Base-by-base conservation (phyloP, 768 basidiomycete species). In the Podaxis sp. region DNA sequence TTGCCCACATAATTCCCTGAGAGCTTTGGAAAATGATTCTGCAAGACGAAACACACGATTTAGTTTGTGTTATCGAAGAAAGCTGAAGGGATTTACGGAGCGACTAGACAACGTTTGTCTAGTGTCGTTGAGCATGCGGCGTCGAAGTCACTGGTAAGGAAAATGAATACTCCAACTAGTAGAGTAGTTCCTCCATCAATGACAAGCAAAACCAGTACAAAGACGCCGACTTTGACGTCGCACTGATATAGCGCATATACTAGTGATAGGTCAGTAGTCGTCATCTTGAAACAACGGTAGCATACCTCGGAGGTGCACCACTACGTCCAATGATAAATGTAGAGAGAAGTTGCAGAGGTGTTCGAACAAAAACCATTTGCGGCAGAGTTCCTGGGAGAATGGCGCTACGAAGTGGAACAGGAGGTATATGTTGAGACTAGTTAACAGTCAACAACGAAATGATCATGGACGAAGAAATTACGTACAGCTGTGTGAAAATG, bases 331-430 rank as follows among this genome's bases (percentile, higher is more conserved):
- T 12, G 56, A 20, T 4, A 57, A 4, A 11, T 57, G 56, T 8
- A 46, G 13, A 12, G 20, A 17, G 24, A 40, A 10, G 2, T 8
- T 40, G n/a, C 22, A 57, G 5, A 57, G 13, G 44, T 57, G 56
- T 0, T 26, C 40, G 41, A 57, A 57, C 8, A 44, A 46, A 26
- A 57, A 57, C 56, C 56, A 57, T 20, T 57, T 57, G 26, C 38
- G 56, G 24, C 56, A 57, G 11, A 57, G 15, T 22, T 26, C 26
- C n/a, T 44, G 41, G 17, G 56, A 17, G 7, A 57, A 57, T 15
- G 56, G 56, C 4, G 38, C 7, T 4, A 26, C 17, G 38, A 57
- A 44, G 24, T 15, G 40, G 40, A 40, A 57, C 24, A 57, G 7
- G 24, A 57, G 40, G 24, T 7, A 20, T 17, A 57, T 57, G 7